phyloP scores from a whole-genome alignment of 2,329 filamentous ascomycete genomes.

The Verticillium klebahnii region DNA sequence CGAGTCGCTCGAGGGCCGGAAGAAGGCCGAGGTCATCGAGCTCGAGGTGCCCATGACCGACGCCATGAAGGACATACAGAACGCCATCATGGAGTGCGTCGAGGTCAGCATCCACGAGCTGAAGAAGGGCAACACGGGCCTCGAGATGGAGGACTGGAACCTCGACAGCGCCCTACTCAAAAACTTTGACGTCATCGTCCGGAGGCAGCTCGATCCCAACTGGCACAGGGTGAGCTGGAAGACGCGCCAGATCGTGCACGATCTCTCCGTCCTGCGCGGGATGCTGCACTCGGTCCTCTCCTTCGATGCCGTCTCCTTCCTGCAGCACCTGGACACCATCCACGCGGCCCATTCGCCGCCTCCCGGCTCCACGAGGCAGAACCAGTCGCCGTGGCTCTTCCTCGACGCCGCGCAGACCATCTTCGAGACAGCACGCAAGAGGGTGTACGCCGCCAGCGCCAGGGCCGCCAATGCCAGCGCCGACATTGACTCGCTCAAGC shows the following conservation, averaged over 20 bases:
- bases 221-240: conserved; percentile 97
- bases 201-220: conserved; percentile 87
- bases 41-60: conserved; percentile 95
- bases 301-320: conserved; percentile 86
- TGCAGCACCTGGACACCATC: conserved; percentile 91
- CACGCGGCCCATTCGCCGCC: conserved; percentile 85
- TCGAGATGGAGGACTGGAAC: conserved; percentile 97
- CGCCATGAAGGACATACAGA: conserved; percentile 88
- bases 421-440: conserved; percentile 81
- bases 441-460: conserved; percentile 74
- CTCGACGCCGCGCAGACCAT: conserved; percentile 92
- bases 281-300: conserved; percentile 79
- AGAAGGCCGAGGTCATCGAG: conserved; percentile 95
- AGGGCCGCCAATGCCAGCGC: conserved; percentile 35
- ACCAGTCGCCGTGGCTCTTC: conserved; percentile 93
- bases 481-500: conserved; percentile 59
- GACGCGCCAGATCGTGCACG: conserved; percentile 89
- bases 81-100: conserved; percentile 91
- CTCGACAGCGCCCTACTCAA: conserved; percentile 87
- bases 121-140: conserved; percentile 81
- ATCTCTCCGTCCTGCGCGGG: conserved; percentile 75
- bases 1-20: conserved; percentile 81
- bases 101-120: conserved; percentile 92
- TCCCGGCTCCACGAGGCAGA: conserved; percentile 80
- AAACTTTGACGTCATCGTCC: conserved; percentile 85